These are phyloP conservation scores for Cornus kousa DNA, from an alignment of 148 eudicot species.

Conservation along the genomic window DNA sequence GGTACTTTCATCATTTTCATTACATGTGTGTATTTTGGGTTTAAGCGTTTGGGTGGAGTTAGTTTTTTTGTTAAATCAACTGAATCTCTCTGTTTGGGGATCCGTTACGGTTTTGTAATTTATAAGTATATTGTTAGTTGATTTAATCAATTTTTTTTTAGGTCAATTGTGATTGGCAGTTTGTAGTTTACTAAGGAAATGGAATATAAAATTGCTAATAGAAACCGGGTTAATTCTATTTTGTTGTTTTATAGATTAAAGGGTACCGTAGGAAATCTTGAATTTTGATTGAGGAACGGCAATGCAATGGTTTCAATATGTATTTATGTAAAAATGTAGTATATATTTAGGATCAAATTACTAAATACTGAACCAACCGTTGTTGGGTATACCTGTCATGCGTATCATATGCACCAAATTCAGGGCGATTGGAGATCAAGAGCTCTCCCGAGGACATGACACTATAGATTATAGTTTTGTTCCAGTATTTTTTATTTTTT, in stretches of 20 bases:
- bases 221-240: not conserved
- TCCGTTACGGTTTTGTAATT: too few relatives aligned
- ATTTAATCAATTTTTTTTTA: not conserved
- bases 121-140: not conserved
- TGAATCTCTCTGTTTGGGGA: too few relatives aligned
- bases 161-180: not conserved
- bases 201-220: not conserved
- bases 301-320: not conserved
- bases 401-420: too few relatives aligned
- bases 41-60: not conserved
- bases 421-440: too few relatives aligned
- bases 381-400: too few relatives aligned
- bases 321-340: not conserved
- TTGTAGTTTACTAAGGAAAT: too few relatives aligned
- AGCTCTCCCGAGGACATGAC: too few relatives aligned
- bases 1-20: not conserved
- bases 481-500: too few relatives aligned
- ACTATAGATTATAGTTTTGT: too few relatives aligned
- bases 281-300: not conserved
- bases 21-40: not conserved
- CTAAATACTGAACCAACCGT: too few relatives aligned
- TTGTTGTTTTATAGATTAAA: not conserved
- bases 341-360: too few relatives aligned
- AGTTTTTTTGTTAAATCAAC: too few relatives aligned
- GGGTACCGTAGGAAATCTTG: not conserved